Base-by-base conservation (phyloP, 1,284 basidiomycete genomes). In the Austroboletus niveus region DNA sequence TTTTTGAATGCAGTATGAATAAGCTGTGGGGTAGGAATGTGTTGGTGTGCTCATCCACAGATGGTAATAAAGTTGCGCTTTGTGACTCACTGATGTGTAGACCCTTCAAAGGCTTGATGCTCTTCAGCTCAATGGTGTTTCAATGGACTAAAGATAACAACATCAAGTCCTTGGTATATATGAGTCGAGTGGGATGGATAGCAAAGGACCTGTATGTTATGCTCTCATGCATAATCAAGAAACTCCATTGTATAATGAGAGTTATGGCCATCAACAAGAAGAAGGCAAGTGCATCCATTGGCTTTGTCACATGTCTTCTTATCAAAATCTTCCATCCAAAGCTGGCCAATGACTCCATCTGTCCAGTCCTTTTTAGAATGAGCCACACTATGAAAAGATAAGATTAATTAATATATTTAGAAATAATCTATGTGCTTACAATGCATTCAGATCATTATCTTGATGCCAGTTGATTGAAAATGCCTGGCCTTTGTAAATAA, bases 181-280 rank as follows among this genome's bases (percentile, higher is more conserved):
- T 51, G 45, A 0, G 41, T 51, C 0, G 27, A 2, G 27, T 51
- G 44, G 1, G 34, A 22, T 7, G 45, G 41, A 20, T 51, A 51
- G 8, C 42, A 47, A 1, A 51, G 35, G 12, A 51, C 11, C 5
- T 51, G 45, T 3, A 51, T 43, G 6, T 39, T 9, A 12, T 51
- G 2, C 0, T 9, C 14, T 17, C 10, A 6, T 12, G 41, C 42
- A 47, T 51, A 47, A 15, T 34, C 30, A 12, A 51, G 31, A 17
- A 51, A 51, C 1, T 32, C 45, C 6, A 24, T 24, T 14, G 22
- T 51, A 12, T 47, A 51, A 27, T 51, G 41, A 2, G 50, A 52
- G 10, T 52, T 52, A 22, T 52, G 51, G 1, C 42, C 31, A 30
- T 52, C 42, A 10, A 52, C 30, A 15, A 51, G 45, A 4, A 52